These are phyloP conservation scores for Ampelocalamus luodianensis DNA, from an alignment of 176 grass and related monocot genomes.

Conservation along the genomic window DNA sequence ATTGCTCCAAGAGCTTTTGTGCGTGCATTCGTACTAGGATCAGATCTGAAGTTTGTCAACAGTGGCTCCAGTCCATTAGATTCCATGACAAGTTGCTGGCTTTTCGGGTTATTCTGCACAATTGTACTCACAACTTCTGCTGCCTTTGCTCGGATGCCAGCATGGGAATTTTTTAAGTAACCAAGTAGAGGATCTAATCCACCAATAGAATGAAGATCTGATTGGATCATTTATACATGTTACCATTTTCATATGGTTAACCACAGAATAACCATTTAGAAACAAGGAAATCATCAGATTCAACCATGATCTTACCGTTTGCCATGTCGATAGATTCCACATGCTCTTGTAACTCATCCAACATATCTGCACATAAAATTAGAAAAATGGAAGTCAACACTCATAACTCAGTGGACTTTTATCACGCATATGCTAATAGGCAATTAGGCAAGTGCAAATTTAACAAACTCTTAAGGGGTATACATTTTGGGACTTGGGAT, in stretches of 20 bases:
- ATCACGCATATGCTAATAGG: neutral
- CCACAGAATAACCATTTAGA: neutral
- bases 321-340: slow-evolving; percentile 81
- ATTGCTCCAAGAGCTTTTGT: slow-evolving; percentile 97
- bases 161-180: slow-evolving; percentile 78
- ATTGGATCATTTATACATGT: slow-evolving; percentile 23
- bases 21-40: slow-evolving; percentile 65
- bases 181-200: slow-evolving; percentile 82
- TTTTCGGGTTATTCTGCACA: slow-evolving; percentile 91
- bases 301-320: slow-evolving; percentile 58
- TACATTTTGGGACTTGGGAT: neutral
- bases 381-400: neutral
- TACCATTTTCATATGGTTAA: neutral
- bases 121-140: slow-evolving; percentile 87
- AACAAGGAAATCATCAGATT: neutral
- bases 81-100: slow-evolving; percentile 87
- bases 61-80: slow-evolving; percentile 81
- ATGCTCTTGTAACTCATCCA: slow-evolving; percentile 79
- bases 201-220: slow-evolving; percentile 89
- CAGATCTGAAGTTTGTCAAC: slow-evolving; percentile 76
- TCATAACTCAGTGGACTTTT: neutral
- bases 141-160: slow-evolving; percentile 87
- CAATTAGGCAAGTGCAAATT: neutral
- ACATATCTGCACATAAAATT: slow-evolving; percentile 59
- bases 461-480: neutral